Evolutionary conservation across 129 eudicot genomes (phyloP), one percentile per base, ranked within the genome.

Genomic region (Ambrosia trifida): DNA sequence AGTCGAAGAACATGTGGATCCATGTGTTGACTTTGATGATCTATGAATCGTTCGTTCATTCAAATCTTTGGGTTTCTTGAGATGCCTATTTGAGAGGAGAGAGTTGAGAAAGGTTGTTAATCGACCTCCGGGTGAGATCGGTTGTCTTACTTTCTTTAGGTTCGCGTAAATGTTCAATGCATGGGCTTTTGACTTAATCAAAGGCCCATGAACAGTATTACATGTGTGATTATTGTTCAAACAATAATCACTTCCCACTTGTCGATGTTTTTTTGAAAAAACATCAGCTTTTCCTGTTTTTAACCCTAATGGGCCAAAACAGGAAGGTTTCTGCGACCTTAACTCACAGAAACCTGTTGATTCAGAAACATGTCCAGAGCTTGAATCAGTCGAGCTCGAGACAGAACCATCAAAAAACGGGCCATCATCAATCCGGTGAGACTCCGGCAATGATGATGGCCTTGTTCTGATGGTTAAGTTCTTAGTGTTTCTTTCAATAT

Each of bases 41-140:
- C 69, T 70, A 16, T 83, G 66, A 19, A 31, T 16, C 41, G 60
- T 66, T 28, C 2, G 18, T 30, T 69, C 61, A 44, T 58, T 60
- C 33, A 13, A 66, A 43, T 79, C 76, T 65, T 76, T 84, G 35
- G 53, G 77, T 72, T 83, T 84, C 81, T 82, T 85, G 4, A 59
- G 46, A 35, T 73, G 72, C 20, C 76, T 84, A 13, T 75, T 84
- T 51, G 79, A 40, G 64, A 91, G 86, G 16, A 91, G 76, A 9
- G 87, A 80, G 64, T 74, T 81, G 51, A 91, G 78, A 56, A 91
- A 86, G 31, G 75, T 89, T 0, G 87, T 63, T 4, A 91, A 76
- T 19, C 88, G 79, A 4, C 81, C 94, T 10, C 98, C 96, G 0
- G 98, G 96, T 0, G 98, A 91, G 46, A 91, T 84, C 20, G 96